These are phyloP conservation scores for Glaciozyma antarctica DNA, from an alignment of 768 basidiomycete species.

Conservation along the genomic window DNA sequence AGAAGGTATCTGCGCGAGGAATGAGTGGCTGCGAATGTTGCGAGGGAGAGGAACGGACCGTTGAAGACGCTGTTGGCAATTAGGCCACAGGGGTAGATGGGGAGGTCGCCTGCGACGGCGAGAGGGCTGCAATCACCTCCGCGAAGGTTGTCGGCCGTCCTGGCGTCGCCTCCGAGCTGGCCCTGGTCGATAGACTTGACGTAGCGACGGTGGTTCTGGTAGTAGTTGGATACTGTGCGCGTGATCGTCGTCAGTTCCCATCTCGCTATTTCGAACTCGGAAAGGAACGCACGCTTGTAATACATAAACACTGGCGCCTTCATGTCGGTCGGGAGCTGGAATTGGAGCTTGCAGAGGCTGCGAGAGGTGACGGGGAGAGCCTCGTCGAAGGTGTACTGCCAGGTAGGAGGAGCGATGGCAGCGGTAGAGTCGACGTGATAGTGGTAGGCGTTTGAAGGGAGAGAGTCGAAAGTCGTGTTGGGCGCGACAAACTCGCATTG, in stretches of 20 bases:
- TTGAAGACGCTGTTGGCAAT: constrained; percentile 98
- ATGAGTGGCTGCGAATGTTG: background rate
- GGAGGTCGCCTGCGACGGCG: constrained; percentile 47
- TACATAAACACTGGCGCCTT: constrained; percentile 72
- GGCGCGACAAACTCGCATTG: constrained; percentile 63
- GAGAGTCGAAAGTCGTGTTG: constrained; percentile 46
- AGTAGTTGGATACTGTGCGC: constrained; percentile 71
- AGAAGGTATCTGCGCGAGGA: constrained; percentile 61
- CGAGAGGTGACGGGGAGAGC: constrained; percentile 44
- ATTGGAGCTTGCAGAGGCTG: constrained; percentile 68
- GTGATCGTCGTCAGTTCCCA: background rate
- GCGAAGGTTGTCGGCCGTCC: constrained; percentile 42
- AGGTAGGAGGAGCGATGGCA: constrained; percentile 51
- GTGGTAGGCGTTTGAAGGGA: constrained; percentile 53
- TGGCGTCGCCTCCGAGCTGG: constrained; percentile 69
- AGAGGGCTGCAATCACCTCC: constrained; percentile 82
- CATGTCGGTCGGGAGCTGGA: constrained; percentile 70
- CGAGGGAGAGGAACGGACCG: constrained; percentile 46
- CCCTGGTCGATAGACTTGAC: constrained; percentile 78
- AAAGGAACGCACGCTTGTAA: constrained; percentile 52
- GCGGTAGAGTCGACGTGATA: constrained; percentile 59
- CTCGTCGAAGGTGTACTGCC: constrained; percentile 57
- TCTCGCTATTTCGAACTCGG: constrained; percentile 29
- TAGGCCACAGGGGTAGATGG: constrained; percentile 88
- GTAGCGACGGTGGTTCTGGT: constrained; percentile 96